These are phyloP conservation scores for Clarireedia hainanense DNA, from an alignment of 2,329 filamentous ascomycete species.

Conservation along the genomic window DNA sequence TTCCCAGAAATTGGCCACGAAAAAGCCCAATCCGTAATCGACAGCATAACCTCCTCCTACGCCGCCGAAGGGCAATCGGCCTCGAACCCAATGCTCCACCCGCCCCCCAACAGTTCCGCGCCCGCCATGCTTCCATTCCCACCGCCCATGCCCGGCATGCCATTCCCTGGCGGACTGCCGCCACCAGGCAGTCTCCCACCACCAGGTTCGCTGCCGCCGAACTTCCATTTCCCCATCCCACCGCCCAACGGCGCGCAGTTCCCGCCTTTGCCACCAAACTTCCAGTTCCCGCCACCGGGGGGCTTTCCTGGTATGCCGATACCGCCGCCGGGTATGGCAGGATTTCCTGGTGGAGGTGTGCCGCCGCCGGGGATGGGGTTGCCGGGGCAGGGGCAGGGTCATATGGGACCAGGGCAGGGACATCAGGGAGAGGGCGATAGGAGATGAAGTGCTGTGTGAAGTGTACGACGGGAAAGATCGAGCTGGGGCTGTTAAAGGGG, in stretches of 20 bases:
- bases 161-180: slow-evolving; percentile 25
- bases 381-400: no score
- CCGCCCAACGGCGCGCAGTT: slow-evolving; percentile 33
- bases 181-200: slow-evolving; percentile 24
- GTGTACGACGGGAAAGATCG: no score
- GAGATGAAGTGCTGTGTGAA: no score
- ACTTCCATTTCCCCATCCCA: slow-evolving; percentile 15
- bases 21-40: slow-evolving; percentile 96
- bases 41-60: slow-evolving; percentile 94
- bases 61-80: slow-evolving; percentile 84
- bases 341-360: slow-evolving; percentile 1
- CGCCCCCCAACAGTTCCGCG: slow-evolving; percentile 22
- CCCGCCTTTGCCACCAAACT: slow-evolving; percentile 43
- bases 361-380: neutral
- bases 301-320: slow-evolving; percentile 18
- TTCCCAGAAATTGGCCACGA: slow-evolving; percentile 89
- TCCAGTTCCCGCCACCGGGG: slow-evolving; percentile 36
- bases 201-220: slow-evolving; percentile 24
- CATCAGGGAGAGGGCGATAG: no score
- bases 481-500: no score
- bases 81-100: slow-evolving; percentile 69
- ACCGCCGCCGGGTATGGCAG: slow-evolving; percentile 6
- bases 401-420: no score
- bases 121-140: slow-evolving; percentile 23
- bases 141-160: slow-evolving; percentile 17